Evolutionary conservation across 1,284 basidiomycete species (phyloP).

Genomic region (Apiotrichum gamsii): DNA sequence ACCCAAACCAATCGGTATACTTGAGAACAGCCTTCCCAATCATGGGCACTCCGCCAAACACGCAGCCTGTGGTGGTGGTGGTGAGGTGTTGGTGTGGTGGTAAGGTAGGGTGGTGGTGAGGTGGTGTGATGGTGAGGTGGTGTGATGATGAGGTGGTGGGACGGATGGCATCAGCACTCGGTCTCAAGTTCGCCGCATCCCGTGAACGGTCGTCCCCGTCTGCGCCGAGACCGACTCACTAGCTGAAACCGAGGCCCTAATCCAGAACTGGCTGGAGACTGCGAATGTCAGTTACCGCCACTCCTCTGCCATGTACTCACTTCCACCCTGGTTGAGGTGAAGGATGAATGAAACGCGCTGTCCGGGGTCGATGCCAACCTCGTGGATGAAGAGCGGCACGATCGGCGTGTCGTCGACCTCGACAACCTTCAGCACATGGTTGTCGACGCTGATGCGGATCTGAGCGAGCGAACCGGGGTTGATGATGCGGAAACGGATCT

Average conservation of each 20-base stretch:
- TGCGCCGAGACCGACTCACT: too few relatives aligned
- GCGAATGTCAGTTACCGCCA: background rate
- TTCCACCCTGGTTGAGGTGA: slow-evolving; percentile 23
- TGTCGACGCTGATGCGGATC: slow-evolving; percentile 23
- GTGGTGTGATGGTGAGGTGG: too few relatives aligned
- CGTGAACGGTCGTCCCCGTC: too few relatives aligned
- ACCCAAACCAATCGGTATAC: background rate
- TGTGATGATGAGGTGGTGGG: too few relatives aligned
- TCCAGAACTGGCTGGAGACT: slow-evolving; percentile 28
- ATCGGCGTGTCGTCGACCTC: slow-evolving; percentile 27
- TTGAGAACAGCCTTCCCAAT: background rate
- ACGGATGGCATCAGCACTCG: too few relatives aligned
- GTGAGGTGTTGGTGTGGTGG: too few relatives aligned
- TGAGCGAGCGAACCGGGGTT: slow-evolving; percentile 15
- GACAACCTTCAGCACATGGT: slow-evolving; percentile 25
- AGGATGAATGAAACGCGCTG: slow-evolving; percentile 38
- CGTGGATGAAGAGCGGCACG: slow-evolving; percentile 15
- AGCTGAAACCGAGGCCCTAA: too few relatives aligned
- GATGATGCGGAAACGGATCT: slow-evolving; percentile 18
- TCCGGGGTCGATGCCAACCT: slow-evolving; percentile 20
- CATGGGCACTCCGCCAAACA: background rate
- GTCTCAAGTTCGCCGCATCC: too few relatives aligned
- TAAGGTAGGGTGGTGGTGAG: too few relatives aligned
- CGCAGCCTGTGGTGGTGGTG: slow-evolving; percentile 10
- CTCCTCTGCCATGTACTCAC: background rate